phyloP scores from a whole-genome alignment of 2,329 filamentous ascomycete genomes.

The Colletotrichum eremochloae region DNA sequence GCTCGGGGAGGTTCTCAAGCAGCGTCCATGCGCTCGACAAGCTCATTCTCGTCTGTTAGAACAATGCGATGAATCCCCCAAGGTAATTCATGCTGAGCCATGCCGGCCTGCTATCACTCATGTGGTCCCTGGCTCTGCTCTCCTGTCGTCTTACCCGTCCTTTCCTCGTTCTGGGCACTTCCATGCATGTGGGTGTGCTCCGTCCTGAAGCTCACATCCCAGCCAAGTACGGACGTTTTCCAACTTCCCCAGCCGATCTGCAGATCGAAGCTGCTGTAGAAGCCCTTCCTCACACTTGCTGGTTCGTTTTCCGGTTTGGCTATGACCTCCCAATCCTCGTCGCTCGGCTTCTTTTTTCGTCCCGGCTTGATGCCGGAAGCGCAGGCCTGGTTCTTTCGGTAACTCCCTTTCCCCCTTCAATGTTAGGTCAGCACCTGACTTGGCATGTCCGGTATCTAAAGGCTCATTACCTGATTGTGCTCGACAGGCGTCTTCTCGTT shows the following conservation, averaged over 20 bases:
- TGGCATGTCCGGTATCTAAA: too few relatives aligned
- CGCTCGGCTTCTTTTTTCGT: not conserved
- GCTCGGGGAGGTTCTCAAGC: not conserved
- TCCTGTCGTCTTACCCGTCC: not conserved
- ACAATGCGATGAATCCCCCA: not conserved
- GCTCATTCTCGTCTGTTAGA: not conserved
- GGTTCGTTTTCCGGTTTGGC: not conserved
- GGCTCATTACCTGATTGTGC: not conserved
- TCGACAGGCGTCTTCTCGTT: not conserved
- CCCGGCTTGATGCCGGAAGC: not conserved
- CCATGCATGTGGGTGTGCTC: not conserved
- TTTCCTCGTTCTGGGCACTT: not conserved
- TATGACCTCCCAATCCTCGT: constrained; percentile 1
- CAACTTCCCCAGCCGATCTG: constrained; percentile 19
- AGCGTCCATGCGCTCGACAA: not conserved
- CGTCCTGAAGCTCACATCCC: not conserved
- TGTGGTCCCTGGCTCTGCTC: too few relatives aligned
- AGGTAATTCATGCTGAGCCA: not conserved
- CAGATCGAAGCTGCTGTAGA: constrained; percentile 7
- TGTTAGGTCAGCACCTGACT: not conserved
- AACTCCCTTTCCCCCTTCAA: not conserved
- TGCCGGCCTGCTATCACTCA: not conserved
- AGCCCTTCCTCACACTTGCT: not conserved
- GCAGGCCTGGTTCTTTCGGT: not conserved
- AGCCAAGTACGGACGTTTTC: not conserved